These are phyloP conservation scores for Nymphaea colorata DNA, from an alignment of 164 flowering plant genomes.

Conservation along the genomic window DNA sequence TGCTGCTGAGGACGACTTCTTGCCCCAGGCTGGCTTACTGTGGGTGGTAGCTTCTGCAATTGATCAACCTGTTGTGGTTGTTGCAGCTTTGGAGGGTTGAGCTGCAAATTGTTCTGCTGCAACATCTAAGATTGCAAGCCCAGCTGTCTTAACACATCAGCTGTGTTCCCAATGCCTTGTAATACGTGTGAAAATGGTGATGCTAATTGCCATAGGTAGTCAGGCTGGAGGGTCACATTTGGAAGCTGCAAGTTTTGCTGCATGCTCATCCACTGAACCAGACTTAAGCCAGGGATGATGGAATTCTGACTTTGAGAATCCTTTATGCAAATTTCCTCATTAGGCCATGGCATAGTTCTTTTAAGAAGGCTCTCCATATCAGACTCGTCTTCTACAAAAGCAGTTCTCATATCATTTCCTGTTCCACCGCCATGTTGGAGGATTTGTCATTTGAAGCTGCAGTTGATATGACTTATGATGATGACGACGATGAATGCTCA, in stretches of 20 bases:
- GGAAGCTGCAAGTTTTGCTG: constrained; percentile 54
- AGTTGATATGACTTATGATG: no score
- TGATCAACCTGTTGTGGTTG: constrained; percentile 35
- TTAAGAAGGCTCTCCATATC: constrained; percentile 63
- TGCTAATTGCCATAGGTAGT: constrained; percentile 36
- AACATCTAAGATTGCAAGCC: constrained; percentile 48
- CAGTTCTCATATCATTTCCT: neutral
- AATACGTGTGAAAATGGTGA: constrained; percentile 20
- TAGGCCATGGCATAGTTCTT: constrained; percentile 88
- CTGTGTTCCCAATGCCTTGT: constrained; percentile 32
- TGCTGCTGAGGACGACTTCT: constrained; percentile 47
- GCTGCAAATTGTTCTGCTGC: constrained; percentile 48
- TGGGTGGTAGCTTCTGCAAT: constrained; percentile 28
- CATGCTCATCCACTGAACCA: constrained; percentile 97
- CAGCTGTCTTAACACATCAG: constrained; percentile 70
- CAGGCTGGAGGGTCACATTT: constrained; percentile 48
- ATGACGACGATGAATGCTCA: no score
- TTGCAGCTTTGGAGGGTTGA: constrained; percentile 49
- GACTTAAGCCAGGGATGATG: constrained; percentile 55
- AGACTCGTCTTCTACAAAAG: constrained; percentile 64
- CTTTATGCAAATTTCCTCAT: constrained; percentile 59
- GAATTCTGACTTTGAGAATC: constrained; percentile 44
- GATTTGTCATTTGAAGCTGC: constrained; percentile 28
- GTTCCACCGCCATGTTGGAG: no score
- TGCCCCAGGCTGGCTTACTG: constrained; percentile 33